Base-by-base conservation (phyloP, 2,329 filamentous ascomycete species). In the Pseudogymnoascus sp. region DNA sequence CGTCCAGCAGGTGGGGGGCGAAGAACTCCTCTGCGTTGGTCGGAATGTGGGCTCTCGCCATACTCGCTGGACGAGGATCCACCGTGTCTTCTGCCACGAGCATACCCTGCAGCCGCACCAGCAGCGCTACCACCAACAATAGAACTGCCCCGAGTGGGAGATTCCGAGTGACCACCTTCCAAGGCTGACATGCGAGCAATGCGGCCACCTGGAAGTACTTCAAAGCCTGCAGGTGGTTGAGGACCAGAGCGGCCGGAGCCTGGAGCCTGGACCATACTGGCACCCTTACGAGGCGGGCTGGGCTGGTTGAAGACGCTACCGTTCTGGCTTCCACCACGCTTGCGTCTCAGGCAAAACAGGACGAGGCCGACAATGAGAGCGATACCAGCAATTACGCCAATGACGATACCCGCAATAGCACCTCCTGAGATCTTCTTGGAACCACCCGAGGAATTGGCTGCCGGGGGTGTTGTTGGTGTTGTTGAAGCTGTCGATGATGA, bases 161-260 rank as follows among this genome's bases (percentile, higher is more conserved):
- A 84, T 21, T 85, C 82, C 64, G 82, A 84, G 0, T 85, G 84
- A 62, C 88, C 84, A 4, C 86, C 88, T 76, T 97, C 93, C 61
- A 99, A 77, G 35, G 94, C 94, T 40, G 93, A 92, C 94, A 99
- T 97, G 63, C 94, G 87, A 40, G 94, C 91, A 64, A 99, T 94
- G 66, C 94, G 88, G 31, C 91, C 92, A 47, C 92, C 92, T 5
- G 92, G 90, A 10, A 95, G 81, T 14, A 92, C 83, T 69, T 91
- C 88, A 67, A 90, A 89, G 42, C 84, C 87, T 67, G 73, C 71
- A 1, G 71, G 71, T 10, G 73, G 71, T 64, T 73, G 74, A 67
- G 79, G 79, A 4, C 72, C 70, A 70, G 80, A 78, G 70, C 75
- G 75, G 12, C 75, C 71, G 31, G 50, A 56, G 25, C 25, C 28